Conservation (phyloP, 2,329 filamentous ascomycete genomes). For the Grosmannia serpens region DNA sequence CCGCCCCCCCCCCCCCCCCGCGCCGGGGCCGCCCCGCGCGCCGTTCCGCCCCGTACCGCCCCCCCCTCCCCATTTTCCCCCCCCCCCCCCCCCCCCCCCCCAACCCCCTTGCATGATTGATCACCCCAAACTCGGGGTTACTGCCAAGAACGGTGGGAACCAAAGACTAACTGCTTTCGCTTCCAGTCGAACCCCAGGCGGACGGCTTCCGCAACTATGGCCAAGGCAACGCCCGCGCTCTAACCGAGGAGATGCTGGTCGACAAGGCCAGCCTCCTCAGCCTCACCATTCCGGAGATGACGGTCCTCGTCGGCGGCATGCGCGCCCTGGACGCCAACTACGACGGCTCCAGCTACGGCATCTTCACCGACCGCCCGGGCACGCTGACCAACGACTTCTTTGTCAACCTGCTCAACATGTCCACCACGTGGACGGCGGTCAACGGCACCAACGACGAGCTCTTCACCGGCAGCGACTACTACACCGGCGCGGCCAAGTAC, state of each 20-base stretch:
- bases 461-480: slow-evolving; percentile 54
- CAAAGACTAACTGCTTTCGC: background rate
- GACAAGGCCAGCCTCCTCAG: slow-evolving; percentile 62
- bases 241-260: slow-evolving; percentile 57
- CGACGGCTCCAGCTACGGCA: slow-evolving; percentile 54
- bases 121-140: too few relatives aligned
- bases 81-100: too few relatives aligned
- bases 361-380: slow-evolving; percentile 58
- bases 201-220: slow-evolving; percentile 77
- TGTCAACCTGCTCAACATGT: slow-evolving; percentile 61
- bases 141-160: too few relatives aligned
- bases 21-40: too few relatives aligned
- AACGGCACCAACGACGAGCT: slow-evolving; percentile 38
- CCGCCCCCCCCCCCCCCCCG: too few relatives aligned
- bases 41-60: too few relatives aligned
- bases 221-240: slow-evolving; percentile 44
- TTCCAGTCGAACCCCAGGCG: slow-evolving; percentile 46
- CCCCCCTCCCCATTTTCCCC: too few relatives aligned
- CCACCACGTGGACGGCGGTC: slow-evolving; percentile 50
- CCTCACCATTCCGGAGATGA: slow-evolving; percentile 59
- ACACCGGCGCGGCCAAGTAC: slow-evolving; percentile 55
- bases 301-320: slow-evolving; percentile 60
- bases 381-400: slow-evolving; percentile 73
- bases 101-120: too few relatives aligned
- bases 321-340: slow-evolving; percentile 60